Conservation (phyloP, 1,284 basidiomycete species). For the Cryptococcus floricola region DNA sequence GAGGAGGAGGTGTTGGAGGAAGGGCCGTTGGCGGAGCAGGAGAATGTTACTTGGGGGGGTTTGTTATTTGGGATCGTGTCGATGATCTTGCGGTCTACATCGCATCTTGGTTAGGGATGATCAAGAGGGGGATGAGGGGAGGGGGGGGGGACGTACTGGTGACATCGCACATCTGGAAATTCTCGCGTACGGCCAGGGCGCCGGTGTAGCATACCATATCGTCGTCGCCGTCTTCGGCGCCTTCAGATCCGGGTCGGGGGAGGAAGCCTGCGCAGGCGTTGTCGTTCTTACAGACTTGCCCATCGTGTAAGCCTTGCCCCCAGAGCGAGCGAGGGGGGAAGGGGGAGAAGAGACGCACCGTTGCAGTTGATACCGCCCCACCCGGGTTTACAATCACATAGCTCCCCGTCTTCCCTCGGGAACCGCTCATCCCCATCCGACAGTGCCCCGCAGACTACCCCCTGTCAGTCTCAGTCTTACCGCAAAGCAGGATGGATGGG, state of each 20-base stretch:
- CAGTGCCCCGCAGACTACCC: conserved; percentile 78
- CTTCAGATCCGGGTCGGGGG: conserved; percentile 56
- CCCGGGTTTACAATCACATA: conserved; percentile 85
- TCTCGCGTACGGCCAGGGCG: conserved; percentile 83
- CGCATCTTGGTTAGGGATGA: no score
- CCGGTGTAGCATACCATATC: conserved; percentile 94
- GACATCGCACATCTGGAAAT: conserved; percentile 96
- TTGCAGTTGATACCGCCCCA: conserved; percentile 97
- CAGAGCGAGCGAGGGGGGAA: no score
- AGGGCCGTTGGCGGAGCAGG: conserved; percentile 57
- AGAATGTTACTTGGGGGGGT: conserved; percentile 92
- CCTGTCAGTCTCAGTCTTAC: not conserved
- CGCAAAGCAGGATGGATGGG: not conserved
- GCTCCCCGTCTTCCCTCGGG: conserved; percentile 67
- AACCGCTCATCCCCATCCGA: conserved; percentile 80
- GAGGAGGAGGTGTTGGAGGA: conserved; percentile 30
- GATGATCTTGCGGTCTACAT: conserved; percentile 82
- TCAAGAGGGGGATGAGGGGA: not conserved
- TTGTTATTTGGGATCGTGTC: conserved; percentile 77
- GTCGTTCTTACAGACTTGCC: conserved; percentile 78
- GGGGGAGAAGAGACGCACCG: conserved; percentile 58
- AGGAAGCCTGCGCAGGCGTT: conserved; percentile 72
- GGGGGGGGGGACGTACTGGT: conserved; percentile 72
- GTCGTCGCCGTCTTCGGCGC: conserved; percentile 50
- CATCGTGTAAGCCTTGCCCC: not conserved